phyloP scores from a whole-genome alignment of 768 basidiomycete species.

The Trametes maxima region DNA sequence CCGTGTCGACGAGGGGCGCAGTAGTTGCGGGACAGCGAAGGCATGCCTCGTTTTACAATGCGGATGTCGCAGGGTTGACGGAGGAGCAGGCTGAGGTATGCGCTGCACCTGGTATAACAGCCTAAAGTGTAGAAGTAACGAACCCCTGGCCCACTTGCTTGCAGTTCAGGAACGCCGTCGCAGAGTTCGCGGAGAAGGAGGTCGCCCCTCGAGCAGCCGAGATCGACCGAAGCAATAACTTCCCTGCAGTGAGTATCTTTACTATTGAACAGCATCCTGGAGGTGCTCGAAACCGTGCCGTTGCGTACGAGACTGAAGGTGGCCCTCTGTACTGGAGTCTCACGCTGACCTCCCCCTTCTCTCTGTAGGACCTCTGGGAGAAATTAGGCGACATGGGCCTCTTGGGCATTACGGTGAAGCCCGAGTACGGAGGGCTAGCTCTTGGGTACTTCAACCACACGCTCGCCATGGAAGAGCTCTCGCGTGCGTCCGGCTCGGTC shows the following conservation, averaged over 20 bases:
- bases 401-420: conserved; percentile 81
- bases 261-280: neutral
- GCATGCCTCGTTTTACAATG: conserved; percentile 65
- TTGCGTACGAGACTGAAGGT: too few species aligned
- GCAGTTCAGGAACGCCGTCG: conserved; percentile 83
- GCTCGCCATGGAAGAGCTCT: conserved; percentile 94
- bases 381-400: conserved; percentile 93
- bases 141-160: neutral
- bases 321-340: too few species aligned
- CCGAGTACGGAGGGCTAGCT: conserved; percentile 79
- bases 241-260: conserved; percentile 60
- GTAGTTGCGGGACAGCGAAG: conserved; percentile 18
- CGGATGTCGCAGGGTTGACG: conserved; percentile 72
- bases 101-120: neutral
- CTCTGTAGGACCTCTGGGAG: conserved; percentile 74
- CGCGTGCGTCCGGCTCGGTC: conserved; percentile 87
- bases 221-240: conserved; percentile 83
- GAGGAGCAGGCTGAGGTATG: conserved; percentile 81
- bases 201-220: conserved; percentile 84
- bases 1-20: neutral
- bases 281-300: neutral
- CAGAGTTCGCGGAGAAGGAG: conserved; percentile 80
- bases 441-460: conserved; percentile 88
- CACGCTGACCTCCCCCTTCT: neutral
- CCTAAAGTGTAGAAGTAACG: neutral